Percentiles rank a stretch among this genome's conserved stretches.
phyloP scores from a whole-genome alignment of 2,329 filamentous ascomycete genomes.

The Orbilia blumenaviensis region DNA sequence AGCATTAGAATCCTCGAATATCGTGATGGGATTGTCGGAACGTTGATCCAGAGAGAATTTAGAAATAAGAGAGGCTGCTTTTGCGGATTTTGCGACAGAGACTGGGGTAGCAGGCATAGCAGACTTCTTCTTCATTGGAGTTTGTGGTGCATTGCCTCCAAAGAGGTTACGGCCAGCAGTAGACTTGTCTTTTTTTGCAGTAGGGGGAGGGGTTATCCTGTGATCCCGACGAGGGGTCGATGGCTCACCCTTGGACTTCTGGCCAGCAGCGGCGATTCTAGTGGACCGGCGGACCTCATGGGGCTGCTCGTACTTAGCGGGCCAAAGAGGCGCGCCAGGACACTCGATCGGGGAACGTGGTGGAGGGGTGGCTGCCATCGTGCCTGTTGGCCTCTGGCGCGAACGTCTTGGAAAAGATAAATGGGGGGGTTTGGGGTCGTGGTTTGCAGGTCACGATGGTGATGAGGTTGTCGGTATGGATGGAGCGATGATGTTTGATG shows the following conservation, averaged over 20 bases:
- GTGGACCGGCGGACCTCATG: slow-evolving; percentile 44
- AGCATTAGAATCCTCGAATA: slow-evolving; percentile 45
- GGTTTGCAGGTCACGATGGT: background rate
- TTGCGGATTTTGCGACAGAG: slow-evolving; percentile 39
- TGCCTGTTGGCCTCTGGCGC: slow-evolving; percentile 32
- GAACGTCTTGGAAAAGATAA: background rate
- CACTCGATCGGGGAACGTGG: slow-evolving; percentile 32
- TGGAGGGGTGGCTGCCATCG: slow-evolving; percentile 43
- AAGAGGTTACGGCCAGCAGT: slow-evolving; percentile 20
- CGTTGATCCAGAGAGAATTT: slow-evolving; percentile 49
- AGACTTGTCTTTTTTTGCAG: slow-evolving; percentile 34
- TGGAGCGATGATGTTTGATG: slow-evolving; percentile 23
- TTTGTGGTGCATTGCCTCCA: slow-evolving; percentile 18
- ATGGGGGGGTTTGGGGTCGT: background rate
- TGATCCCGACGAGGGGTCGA: slow-evolving; percentile 33
- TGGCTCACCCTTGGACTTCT: slow-evolving; percentile 31
- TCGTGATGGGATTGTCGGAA: slow-evolving; percentile 32
- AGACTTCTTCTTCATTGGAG: slow-evolving; percentile 45
- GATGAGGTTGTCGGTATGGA: background rate
- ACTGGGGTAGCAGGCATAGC: slow-evolving; percentile 26
- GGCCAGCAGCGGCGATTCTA: slow-evolving; percentile 40
- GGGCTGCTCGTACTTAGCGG: slow-evolving; percentile 43
- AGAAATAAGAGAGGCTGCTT: slow-evolving; percentile 42
- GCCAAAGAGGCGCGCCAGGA: slow-evolving; percentile 42
- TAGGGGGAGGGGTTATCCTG: slow-evolving; percentile 45